A percentile compares a stretch with the other conserved stretches of the same genome.
These are phyloP conservation scores for Diplodia mutila DNA, from an alignment of 2,329 filamentous ascomycete species.

Conservation along the genomic window DNA sequence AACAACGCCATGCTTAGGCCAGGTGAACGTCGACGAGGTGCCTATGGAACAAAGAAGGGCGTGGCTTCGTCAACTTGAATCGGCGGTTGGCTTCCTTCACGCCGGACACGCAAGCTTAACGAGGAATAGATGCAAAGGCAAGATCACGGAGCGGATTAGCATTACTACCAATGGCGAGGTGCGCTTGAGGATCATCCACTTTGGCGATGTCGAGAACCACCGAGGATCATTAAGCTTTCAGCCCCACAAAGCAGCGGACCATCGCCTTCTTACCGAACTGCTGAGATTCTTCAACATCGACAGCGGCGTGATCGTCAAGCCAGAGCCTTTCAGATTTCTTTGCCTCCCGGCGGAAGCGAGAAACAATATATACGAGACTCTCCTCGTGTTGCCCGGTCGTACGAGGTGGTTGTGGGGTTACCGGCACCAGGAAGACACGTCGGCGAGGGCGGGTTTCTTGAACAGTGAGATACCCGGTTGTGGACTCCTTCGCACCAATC, in stretches of 20 bases:
- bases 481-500: slow-evolving; percentile 1
- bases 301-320: not conserved
- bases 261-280: not conserved
- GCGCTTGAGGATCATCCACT: not conserved
- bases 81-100: not conserved
- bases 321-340: not conserved
- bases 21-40: not conserved
- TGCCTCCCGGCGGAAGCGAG: not conserved
- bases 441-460: not conserved
- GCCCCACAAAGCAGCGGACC: not conserved
- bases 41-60: not conserved
- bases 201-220: slow-evolving; percentile 1
- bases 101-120: not conserved
- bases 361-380: not conserved
- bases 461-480: not conserved
- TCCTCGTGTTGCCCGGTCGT: not conserved
- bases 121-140: not conserved
- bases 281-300: not conserved
- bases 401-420: not conserved
- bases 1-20: not conserved
- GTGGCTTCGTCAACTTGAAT: not conserved
- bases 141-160: not conserved
- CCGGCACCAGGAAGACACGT: not conserved
- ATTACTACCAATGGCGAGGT: not conserved
- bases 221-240: not conserved